Percentiles rank a stretch among this genome's conserved stretches.
Evolutionary conservation across 2,329 filamentous ascomycete species (phyloP).

Genomic region (Proliferodiscus dingleyae): DNA sequence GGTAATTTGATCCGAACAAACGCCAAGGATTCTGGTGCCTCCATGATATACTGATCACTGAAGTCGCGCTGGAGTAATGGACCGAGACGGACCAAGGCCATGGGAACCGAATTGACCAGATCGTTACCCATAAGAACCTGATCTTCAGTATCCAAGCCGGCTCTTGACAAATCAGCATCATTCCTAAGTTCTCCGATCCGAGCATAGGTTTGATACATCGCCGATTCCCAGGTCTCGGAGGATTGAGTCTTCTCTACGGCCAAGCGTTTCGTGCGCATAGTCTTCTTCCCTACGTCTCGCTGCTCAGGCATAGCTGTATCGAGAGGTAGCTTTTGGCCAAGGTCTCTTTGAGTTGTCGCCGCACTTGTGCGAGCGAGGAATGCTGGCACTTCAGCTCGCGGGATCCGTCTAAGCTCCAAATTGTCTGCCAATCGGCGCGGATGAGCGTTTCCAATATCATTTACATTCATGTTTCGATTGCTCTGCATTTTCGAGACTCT

Average conservation of each 20-base stretch:
- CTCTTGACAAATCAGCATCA: slow-evolving; percentile 24
- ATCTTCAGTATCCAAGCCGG: slow-evolving; percentile 19
- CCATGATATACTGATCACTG: background rate
- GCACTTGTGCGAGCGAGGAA: slow-evolving; percentile 11
- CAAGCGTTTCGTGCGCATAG: slow-evolving; percentile 1
- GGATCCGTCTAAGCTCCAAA: slow-evolving; percentile 14
- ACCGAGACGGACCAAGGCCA: slow-evolving; percentile 29
- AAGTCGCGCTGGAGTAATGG: slow-evolving; percentile 3
- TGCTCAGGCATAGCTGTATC: no score
- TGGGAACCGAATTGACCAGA: slow-evolving; percentile 22
- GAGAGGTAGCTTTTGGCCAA: no score
- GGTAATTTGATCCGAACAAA: slow-evolving; percentile 17
- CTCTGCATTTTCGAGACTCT: slow-evolving; percentile 12
- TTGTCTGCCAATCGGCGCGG: slow-evolving; percentile 16
- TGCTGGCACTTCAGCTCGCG: slow-evolving; percentile 12
- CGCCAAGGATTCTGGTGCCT: slow-evolving; percentile 1
- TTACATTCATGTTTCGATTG: slow-evolving; percentile 1
- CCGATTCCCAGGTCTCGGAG: slow-evolving; percentile 23
- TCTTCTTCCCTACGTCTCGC: background rate
- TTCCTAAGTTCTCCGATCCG: slow-evolving; percentile 27
- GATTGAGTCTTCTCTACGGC: background rate
- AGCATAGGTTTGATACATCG: slow-evolving; percentile 15
- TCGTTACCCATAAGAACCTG: slow-evolving; percentile 19
- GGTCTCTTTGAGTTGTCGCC: no score
- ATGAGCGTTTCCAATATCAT: slow-evolving; percentile 5